Conservation (phyloP, 78 protist species). For the Protostelium mycophagum region DNA sequence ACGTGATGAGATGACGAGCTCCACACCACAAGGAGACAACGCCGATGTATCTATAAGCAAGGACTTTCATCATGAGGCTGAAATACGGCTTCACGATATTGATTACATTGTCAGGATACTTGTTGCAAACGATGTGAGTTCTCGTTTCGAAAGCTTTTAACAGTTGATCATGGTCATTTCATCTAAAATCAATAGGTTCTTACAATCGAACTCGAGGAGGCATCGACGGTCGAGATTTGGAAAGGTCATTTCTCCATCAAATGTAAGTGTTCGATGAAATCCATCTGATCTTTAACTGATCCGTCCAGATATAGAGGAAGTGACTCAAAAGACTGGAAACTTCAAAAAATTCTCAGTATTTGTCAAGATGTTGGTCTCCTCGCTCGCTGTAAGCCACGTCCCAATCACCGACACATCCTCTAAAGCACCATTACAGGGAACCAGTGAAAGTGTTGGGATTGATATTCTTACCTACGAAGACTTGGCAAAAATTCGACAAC, state of each 20-base stretch:
- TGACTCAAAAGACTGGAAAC: conserved; percentile 27
- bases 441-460: neutral
- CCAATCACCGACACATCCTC: neutral
- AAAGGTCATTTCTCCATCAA: neutral
- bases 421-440: neutral
- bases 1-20: too few relatives aligned
- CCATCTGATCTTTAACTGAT: neutral
- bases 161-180: neutral
- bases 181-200: neutral
- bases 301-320: conserved; percentile 9
- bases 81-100: neutral
- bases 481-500: neutral
- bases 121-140: neutral
- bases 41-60: neutral
- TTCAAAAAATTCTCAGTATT: conserved; percentile 11
- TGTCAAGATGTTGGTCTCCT: conserved; percentile 11
- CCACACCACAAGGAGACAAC: too few relatives aligned
- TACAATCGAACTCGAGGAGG: neutral
- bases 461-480: conserved; percentile 25
- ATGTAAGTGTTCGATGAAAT: neutral
- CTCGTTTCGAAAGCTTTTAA: too few relatives aligned
- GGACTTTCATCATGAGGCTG: neutral
- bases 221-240: neutral
- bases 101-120: neutral
- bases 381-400: neutral